A percentile compares a stretch with the other conserved stretches of the same genome.
Conservation (phyloP, 331 rosid genomes). For the Telfairia occidentalis region DNA sequence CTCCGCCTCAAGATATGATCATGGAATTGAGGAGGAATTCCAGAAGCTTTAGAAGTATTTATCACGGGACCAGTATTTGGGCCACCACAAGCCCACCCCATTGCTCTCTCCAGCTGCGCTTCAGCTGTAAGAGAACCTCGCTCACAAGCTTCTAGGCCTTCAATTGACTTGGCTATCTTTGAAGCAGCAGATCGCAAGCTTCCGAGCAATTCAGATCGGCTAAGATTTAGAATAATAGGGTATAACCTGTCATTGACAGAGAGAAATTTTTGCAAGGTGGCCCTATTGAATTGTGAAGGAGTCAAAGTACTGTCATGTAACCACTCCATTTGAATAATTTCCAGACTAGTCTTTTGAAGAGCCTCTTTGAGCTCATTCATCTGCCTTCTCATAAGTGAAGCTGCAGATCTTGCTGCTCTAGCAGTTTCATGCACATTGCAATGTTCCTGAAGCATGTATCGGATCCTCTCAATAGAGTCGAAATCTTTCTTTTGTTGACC, state of each 20-base stretch:
- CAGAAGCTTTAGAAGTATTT: constrained; percentile 55
- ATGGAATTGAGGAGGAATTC: constrained; percentile 90
- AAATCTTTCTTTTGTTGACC: constrained; percentile 45
- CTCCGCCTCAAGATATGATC: constrained; percentile 65
- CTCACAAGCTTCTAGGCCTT: constrained; percentile 74
- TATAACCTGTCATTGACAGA: constrained; percentile 50
- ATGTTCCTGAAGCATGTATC: constrained; percentile 72
- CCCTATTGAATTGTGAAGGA: constrained; percentile 54
- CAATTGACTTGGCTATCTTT: constrained; percentile 61
- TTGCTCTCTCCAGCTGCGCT: constrained; percentile 96
- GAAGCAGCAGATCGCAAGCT: constrained; percentile 63
- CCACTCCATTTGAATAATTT: constrained; percentile 90
- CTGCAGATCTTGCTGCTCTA: constrained; percentile 81
- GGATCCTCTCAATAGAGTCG: constrained; percentile 49
- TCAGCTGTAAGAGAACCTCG: constrained; percentile 64
- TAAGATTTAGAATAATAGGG: constrained; percentile 46
- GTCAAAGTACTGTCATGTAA: constrained; percentile 54
- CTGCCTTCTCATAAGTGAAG: constrained; percentile 64
- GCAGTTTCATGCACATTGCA: constrained; percentile 91
- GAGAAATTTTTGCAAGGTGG: constrained; percentile 49
- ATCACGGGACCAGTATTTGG: constrained; percentile 55
- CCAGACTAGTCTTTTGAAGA: constrained; percentile 63
- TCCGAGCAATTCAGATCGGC: constrained; percentile 68
- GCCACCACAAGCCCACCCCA: constrained; percentile 96
- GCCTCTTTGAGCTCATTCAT: constrained; percentile 69